These are phyloP conservation scores for Arxiozyma bovina DNA, from an alignment of 1,139 yeast genomes.

Conservation along the genomic window DNA sequence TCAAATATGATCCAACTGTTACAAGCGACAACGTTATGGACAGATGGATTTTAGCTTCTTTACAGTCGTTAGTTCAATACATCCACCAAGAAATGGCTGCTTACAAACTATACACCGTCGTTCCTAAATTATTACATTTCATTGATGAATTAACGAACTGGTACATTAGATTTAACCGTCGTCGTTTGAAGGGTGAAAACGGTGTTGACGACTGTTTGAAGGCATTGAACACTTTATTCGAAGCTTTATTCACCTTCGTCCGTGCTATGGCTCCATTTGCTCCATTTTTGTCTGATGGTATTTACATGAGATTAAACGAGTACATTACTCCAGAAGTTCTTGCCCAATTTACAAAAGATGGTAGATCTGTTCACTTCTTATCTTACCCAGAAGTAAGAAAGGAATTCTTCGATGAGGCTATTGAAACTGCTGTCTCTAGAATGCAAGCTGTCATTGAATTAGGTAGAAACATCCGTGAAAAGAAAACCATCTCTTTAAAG, in stretches of 20 bases:
- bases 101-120: conserved; percentile 91
- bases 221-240: conserved; percentile 85
- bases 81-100: conserved; percentile 85
- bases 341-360: conserved; percentile 42
- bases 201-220: conserved; percentile 75
- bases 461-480: conserved; percentile 95
- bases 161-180: conserved; percentile 97
- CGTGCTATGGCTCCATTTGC: conserved; percentile 99
- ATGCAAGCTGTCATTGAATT: conserved; percentile 96
- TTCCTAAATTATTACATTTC: conserved; percentile 77
- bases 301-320: conserved; percentile 66
- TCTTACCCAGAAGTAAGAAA: conserved; percentile 79
- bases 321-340: conserved; percentile 48
- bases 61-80: conserved; percentile 78
- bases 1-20: conserved; percentile 58
- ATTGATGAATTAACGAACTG: conserved; percentile 96
- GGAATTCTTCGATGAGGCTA: conserved; percentile 69
- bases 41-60: conserved; percentile 89
- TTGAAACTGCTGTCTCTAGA: conserved; percentile 79
- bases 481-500: conserved; percentile 86
- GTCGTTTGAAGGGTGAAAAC: conserved; percentile 91
- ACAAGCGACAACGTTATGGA: conserved; percentile 88
- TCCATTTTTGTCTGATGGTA: conserved; percentile 87
- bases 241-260: conserved; percentile 77
- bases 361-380: conserved; percentile 86